Base-by-base conservation (phyloP, 768 basidiomycete genomes). In the Boletus barrowsii region DNA sequence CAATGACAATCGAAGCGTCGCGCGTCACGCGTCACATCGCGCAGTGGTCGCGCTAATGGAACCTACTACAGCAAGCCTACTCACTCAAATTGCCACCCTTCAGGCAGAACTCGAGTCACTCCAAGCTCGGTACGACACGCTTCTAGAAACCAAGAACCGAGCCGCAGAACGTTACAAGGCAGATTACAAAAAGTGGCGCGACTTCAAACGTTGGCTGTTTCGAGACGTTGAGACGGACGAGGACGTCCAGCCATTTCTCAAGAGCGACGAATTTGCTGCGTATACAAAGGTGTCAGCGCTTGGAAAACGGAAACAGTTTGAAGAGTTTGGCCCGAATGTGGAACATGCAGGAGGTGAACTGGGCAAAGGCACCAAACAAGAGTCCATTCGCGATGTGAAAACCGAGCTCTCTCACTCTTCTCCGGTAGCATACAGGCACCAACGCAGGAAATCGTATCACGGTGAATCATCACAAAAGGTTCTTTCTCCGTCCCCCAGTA, bases 101-200 rank as follows among this genome's bases (percentile, higher is more conserved):
- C 59, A 72, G 22, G 51, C 20, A 42, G 72, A 77, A 57, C 61
- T 78, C 7, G 57, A 66, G 1, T 60, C 72, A 10, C 67, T 83
- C 3, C 61, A 75, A 51, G 60, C 49, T 33, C 74, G 74, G 13
- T 83, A 80, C 52, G 79, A 82, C 39, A 72, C 71, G 1, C 69
- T 87, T 1, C 55, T 68, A 6, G 69, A 71, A 37, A 70, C 73
- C 29, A 77, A 78, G 50, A 72, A 76, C 47, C 75, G 78, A 1
- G 77, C 77, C 13, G 75, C 74, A 11, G 71, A 66, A 20, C 76
- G 75, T 18, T 82, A 82, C 66, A 75, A 78, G 55, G 54, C 57
- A 18, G 80, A 87, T 63, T 83, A 77, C 67, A 76, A 76, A 64
- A 79, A 74, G 53, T 86, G 82, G 81, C 68, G 68, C 41, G 62